Conservation (phyloP, 2,329 filamentous ascomycete species). For the Diplodia corticola region DNA sequence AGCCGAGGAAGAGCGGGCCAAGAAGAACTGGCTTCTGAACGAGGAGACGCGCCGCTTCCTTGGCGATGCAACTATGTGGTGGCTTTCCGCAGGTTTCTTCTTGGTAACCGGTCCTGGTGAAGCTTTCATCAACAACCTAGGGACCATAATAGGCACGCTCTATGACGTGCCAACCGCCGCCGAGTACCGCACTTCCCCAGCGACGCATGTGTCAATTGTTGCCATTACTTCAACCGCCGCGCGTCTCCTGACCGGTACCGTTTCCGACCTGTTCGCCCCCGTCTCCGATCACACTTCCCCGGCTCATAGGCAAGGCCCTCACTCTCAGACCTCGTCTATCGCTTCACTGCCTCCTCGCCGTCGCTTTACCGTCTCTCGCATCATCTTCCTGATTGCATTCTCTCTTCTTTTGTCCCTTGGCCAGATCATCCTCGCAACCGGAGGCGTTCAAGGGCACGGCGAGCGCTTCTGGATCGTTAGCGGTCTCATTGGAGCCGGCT, state of each 20-base stretch:
- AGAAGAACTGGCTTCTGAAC: conserved; percentile 90
- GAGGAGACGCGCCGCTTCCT: conserved; percentile 86
- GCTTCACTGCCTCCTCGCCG: conserved; percentile 35
- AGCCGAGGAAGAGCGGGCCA: conserved; percentile 60
- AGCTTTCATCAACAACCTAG: conserved; percentile 95
- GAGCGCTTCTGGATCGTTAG: conserved; percentile 85
- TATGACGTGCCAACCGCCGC: conserved; percentile 61
- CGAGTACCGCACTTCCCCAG: conserved; percentile 58
- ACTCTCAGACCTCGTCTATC: conserved; percentile 45
- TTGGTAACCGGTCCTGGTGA: conserved; percentile 94
- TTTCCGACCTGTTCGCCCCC: conserved; percentile 84
- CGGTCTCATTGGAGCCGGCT: conserved; percentile 81
- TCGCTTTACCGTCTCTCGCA: conserved; percentile 68
- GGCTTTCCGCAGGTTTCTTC: conserved; percentile 85
- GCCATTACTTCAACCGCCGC: conserved; percentile 88
- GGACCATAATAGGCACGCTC: conserved; percentile 86
- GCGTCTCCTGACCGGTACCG: conserved; percentile 81
- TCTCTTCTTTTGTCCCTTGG: conserved; percentile 71
- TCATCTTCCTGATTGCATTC: conserved; percentile 76
- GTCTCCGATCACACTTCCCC: conserved; percentile 51
- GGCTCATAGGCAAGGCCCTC: conserved; percentile 50
- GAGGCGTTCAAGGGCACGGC: conserved; percentile 70
- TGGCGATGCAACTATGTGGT: conserved; percentile 92
- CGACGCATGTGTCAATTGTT: conserved; percentile 91
- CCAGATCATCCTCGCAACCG: conserved; percentile 75